These are phyloP conservation scores for Starmerella tilneyi DNA, from an alignment of 805 yeast genomes.

Conservation along the genomic window DNA sequence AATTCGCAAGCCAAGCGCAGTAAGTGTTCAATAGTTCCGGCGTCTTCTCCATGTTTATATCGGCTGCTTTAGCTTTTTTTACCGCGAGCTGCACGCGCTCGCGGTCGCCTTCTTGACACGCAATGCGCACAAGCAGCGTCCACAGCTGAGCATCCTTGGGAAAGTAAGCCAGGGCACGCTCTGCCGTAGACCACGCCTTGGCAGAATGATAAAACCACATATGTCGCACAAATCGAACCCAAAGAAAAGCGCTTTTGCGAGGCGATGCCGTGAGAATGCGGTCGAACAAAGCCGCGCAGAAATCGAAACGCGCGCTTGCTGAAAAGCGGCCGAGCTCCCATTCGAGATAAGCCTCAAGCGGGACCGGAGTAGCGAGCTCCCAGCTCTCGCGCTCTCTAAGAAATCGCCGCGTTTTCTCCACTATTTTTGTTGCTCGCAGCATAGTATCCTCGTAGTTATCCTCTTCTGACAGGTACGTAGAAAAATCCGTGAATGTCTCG, in stretches of 20 bases:
- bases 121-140: neutral
- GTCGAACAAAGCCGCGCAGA: constrained; percentile 1
- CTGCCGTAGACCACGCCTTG: neutral
- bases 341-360: neutral
- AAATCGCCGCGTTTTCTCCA: neutral
- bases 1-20: neutral
- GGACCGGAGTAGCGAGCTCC: neutral
- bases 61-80: neutral
- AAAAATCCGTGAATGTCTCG: neutral
- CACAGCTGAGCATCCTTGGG: neutral
- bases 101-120: neutral
- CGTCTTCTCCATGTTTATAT: neutral
- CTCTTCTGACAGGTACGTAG: neutral
- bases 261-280: neutral
- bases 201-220: neutral
- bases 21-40: neutral
- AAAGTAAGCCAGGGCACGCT: neutral
- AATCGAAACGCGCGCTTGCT: neutral
- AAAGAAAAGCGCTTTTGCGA: neutral
- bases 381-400: constrained; percentile 4
- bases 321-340: constrained; percentile 5
- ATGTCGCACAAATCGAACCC: constrained; percentile 3
- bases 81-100: neutral
- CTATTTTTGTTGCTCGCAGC: neutral
- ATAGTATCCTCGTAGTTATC: neutral